Evolutionary conservation across 1,139 yeast species (phyloP).

Genomic region (Geotrichum bryndzae): DNA sequence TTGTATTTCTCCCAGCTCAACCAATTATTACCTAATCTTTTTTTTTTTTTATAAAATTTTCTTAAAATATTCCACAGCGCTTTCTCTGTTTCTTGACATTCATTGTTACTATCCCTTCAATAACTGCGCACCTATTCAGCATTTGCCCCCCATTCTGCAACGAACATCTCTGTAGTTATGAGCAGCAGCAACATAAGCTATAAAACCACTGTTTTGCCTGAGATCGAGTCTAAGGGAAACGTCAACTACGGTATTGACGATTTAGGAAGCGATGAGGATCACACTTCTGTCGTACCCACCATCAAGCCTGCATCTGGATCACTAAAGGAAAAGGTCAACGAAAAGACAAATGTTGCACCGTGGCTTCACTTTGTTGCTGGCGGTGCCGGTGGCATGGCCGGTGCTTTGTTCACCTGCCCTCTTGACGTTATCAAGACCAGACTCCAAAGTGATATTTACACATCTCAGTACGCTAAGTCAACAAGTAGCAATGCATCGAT

Average conservation of each 20-base stretch:
- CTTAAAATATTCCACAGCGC: not conserved
- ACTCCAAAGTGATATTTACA: slow-evolving; percentile 77
- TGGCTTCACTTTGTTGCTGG: slow-evolving; percentile 99
- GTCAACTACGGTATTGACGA: not conserved
- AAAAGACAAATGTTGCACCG: slow-evolving; percentile 47
- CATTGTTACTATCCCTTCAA: not conserved
- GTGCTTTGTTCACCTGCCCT: slow-evolving; percentile 90
- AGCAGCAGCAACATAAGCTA: not conserved
- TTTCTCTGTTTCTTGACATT: not conserved
- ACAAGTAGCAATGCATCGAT: slow-evolving; percentile 30
- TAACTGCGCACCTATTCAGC: not conserved
- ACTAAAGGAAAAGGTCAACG: slow-evolving; percentile 10
- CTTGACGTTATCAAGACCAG: slow-evolving; percentile 95
- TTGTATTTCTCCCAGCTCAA: not conserved
- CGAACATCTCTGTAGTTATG: not conserved
- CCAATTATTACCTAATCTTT: not conserved
- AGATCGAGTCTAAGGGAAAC: not conserved
- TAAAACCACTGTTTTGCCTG: not conserved
- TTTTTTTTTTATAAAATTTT: not conserved
- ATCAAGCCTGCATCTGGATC: slow-evolving; percentile 9
- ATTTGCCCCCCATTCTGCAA: not conserved
- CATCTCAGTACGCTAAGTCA: slow-evolving; percentile 21
- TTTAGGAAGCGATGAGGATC: slow-evolving; percentile 16
- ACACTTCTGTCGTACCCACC: slow-evolving; percentile 14
- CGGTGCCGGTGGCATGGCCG: slow-evolving; percentile 96